Conservation (phyloP, 768 basidiomycete species). For the Serendipita indica region DNA sequence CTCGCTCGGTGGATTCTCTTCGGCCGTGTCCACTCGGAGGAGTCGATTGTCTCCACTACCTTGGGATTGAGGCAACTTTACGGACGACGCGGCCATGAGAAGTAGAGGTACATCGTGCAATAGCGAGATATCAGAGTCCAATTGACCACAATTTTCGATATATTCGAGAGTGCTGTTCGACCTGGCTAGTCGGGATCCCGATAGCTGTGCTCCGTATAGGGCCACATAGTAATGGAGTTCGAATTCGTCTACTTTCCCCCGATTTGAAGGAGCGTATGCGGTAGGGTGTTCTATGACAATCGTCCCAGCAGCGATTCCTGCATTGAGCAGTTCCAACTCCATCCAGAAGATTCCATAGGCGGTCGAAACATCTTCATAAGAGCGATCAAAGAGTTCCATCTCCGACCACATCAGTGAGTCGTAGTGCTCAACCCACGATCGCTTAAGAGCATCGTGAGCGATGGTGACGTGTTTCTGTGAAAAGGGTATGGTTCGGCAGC, state of each 20-base stretch:
- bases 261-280: slow-evolving; percentile 16
- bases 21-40: slow-evolving; percentile 14
- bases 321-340: slow-evolving; percentile 50
- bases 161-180: slow-evolving; percentile 35
- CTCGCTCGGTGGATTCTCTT: slow-evolving; percentile 13
- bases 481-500: slow-evolving; percentile 28
- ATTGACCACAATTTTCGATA: slow-evolving; percentile 4
- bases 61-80: not conserved
- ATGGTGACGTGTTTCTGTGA: slow-evolving; percentile 38
- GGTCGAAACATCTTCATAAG: slow-evolving; percentile 58
- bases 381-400: slow-evolving; percentile 32
- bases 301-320: slow-evolving; percentile 51
- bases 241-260: slow-evolving; percentile 33
- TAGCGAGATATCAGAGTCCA: not conserved
- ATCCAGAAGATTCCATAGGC: slow-evolving; percentile 44
- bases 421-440: slow-evolving; percentile 44
- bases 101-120: not conserved
- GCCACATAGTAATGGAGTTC: slow-evolving; percentile 42
- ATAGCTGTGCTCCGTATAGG: slow-evolving; percentile 37
- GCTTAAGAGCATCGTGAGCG: slow-evolving; percentile 35
- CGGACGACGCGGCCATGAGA: not conserved
- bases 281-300: slow-evolving; percentile 33
- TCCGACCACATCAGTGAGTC: slow-evolving; percentile 28
- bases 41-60: not conserved
- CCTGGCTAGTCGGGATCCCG: slow-evolving; percentile 27